Evolutionary conservation across 1,284 basidiomycete species (phyloP), one percentile per base, ranked within the genome.

Genomic region (Clitocybe nebularis): DNA sequence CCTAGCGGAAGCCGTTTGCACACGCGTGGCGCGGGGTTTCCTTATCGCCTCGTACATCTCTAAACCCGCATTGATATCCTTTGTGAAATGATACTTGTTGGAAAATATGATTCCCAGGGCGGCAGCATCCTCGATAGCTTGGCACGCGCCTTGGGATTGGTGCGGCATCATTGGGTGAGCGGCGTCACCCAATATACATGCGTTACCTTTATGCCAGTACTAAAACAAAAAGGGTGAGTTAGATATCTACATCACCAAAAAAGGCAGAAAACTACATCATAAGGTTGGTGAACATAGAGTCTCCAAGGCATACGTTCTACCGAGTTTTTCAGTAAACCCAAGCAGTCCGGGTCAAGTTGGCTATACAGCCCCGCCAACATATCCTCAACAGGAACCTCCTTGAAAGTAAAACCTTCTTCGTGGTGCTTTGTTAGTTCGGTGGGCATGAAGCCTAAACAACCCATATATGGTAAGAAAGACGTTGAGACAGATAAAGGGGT

Each of bases 121-220:
- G 1, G 57, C 61, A 11, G 63, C 63, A 36, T 65, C 63, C 45
- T 65, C 63, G 37, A 64, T 61, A 1, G 61, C 63, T 38, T 62
- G 58, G 43, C 62, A 63, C 20, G 62, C 63, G 13, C 63, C 63
- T 37, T 60, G 61, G 13, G 59, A 60, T 43, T 61, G 59, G 40
- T 63, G 61, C 5, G 60, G 62, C 57, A 63, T 59, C 62, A 63
- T 63, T 8, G 59, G 60, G 33, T 65, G 63, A 2, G 61, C 62
- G 13, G 61, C 60, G 39, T 65, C 63, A 6, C 62, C 63, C 1
- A 65, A 46, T 14, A 65, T 39, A 34, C 56, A 57, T 19, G 55
- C 49, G n/a, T 54, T 58, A 24, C 57, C 58, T 26, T 55, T 62
- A 45, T 46, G 48, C 61, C 61, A 63, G 21, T 16, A 20, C 35